phyloP scores from a whole-genome alignment of 352 stramenopile genomes.

The Pythium utonaiense region DNA sequence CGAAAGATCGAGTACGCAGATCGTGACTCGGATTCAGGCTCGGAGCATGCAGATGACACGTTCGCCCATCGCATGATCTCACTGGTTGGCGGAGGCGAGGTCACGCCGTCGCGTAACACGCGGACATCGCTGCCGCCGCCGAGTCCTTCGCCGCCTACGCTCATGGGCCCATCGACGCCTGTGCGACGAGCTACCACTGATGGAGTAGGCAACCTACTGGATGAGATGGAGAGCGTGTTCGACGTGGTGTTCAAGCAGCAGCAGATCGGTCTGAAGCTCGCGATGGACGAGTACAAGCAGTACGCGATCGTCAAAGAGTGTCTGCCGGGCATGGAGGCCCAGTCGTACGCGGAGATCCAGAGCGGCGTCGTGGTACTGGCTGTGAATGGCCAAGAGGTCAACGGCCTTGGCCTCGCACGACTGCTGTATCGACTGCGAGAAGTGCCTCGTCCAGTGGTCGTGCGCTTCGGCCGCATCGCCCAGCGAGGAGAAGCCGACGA shows the following conservation, averaged over 20 bases:
- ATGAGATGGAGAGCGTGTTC: constrained; percentile 76
- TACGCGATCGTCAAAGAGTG: constrained; percentile 84
- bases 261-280: constrained; percentile 80
- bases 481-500: constrained; percentile 27
- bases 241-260: constrained; percentile 87
- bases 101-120: not conserved
- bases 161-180: not conserved
- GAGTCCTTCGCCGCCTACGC: constrained; percentile 9
- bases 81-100: not conserved
- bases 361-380: constrained; percentile 78
- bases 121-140: constrained; percentile 9
- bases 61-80: constrained; percentile 15
- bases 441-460: constrained; percentile 71
- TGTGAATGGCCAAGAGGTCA: constrained; percentile 78
- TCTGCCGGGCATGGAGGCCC: constrained; percentile 69
- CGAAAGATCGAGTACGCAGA: constrained; percentile 25
- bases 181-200: constrained; percentile 8
- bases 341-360: constrained; percentile 74
- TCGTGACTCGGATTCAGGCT: constrained; percentile 48
- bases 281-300: constrained; percentile 58
- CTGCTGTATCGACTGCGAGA: constrained; percentile 75
- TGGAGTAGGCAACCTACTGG: constrained; percentile 28
- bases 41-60: constrained; percentile 40
- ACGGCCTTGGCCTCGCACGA: constrained; percentile 62
- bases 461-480: constrained; percentile 69